phyloP scores from a whole-genome alignment of 495 filamentous ascomycete species.

The Xylaria acuta region DNA sequence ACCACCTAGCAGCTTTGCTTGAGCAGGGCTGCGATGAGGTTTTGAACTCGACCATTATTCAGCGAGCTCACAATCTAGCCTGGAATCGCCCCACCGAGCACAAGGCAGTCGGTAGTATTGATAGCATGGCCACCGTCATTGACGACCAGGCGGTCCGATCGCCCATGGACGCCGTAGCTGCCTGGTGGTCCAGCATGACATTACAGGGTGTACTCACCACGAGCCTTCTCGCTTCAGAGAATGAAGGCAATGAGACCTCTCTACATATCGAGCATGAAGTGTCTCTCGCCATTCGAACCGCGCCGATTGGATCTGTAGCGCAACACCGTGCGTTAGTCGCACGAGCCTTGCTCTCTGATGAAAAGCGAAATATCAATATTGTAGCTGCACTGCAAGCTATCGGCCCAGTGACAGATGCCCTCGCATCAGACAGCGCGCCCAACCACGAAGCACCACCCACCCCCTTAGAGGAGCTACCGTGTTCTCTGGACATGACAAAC shows the following conservation, averaged over 20 bases:
- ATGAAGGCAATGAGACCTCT: constrained; percentile 44
- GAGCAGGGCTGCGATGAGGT: constrained; percentile 81
- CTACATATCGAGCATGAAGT: constrained; percentile 59
- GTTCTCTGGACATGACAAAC: constrained; percentile 53
- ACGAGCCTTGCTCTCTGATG: constrained; percentile 62
- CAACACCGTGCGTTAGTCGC: constrained; percentile 81
- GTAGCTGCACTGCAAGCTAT: constrained; percentile 60
- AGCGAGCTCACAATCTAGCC: constrained; percentile 88
- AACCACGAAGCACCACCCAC: constrained; percentile 20
- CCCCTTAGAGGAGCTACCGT: constrained; percentile 48
- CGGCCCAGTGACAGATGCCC: constrained; percentile 45
- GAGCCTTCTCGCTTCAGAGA: constrained; percentile 58
- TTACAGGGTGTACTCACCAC: constrained; percentile 72
- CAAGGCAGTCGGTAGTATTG: constrained; percentile 64
- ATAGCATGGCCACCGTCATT: constrained; percentile 81
- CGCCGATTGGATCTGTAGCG: constrained; percentile 78
- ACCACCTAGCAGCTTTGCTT: constrained; percentile 75
- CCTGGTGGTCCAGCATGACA: constrained; percentile 85
- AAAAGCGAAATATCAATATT: constrained; percentile 62
- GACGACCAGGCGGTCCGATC: constrained; percentile 87
- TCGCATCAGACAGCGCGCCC: constrained; percentile 35
- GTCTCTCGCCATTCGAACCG: constrained; percentile 71
- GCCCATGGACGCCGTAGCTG: constrained; percentile 86
- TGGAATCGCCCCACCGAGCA: constrained; percentile 81
- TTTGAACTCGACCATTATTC: constrained; percentile 75